Base-by-base conservation (phyloP, 2,329 filamentous ascomycete species). In the Lachnellula hyalina region DNA sequence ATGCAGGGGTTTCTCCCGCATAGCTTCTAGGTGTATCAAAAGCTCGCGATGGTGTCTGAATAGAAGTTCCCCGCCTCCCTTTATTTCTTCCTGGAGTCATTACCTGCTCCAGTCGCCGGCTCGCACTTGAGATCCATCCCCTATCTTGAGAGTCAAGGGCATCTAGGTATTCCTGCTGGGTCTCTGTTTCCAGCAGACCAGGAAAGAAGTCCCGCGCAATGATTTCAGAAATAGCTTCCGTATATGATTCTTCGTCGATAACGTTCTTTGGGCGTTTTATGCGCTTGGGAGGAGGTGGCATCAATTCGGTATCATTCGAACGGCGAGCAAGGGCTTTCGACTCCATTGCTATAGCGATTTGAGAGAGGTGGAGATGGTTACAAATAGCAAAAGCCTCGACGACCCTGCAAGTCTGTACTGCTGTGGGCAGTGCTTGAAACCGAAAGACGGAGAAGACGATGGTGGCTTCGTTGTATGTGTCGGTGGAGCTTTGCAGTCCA, bases 171-270 rank as follows among this genome's bases (percentile, higher is more conserved):
- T 99, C 94, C 69, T 91, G 86, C 70, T 96, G 91, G 0, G 86
- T 87, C 65, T 96, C 85, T 14, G 85, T 86, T 70, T 97, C 91
- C 4, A 92, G 75, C 0, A 99, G 78, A 0, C 93, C 94, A 0
- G 94, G 94, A 67, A 97, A 99, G 76, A 96, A 99, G 76, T 99
- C 94, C 61, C 94, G 85, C 9, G 90, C 90, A 60, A 99, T 96
- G 68, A 99, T 97, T 63, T 94, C 87, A 0, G 92, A 96, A 28
- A 99, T 78, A 1, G 89, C 88, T 55, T 91, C 85, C 2, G 90
- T 94, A 72, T 99, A 99, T 51, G 87, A 85, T 63, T 99, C 93
- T 77, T 99, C 94, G 70, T 96, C 90, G 28, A 99, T 82, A 28
- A 96, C 85, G 59, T 87, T 88, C 59, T 86, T 85, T 0, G 94